Percentiles rank a stretch among this genome's conserved stretches.
Evolutionary conservation across 257 asterid genomes (phyloP).

Genomic region (Capsicum pubescens): DNA sequence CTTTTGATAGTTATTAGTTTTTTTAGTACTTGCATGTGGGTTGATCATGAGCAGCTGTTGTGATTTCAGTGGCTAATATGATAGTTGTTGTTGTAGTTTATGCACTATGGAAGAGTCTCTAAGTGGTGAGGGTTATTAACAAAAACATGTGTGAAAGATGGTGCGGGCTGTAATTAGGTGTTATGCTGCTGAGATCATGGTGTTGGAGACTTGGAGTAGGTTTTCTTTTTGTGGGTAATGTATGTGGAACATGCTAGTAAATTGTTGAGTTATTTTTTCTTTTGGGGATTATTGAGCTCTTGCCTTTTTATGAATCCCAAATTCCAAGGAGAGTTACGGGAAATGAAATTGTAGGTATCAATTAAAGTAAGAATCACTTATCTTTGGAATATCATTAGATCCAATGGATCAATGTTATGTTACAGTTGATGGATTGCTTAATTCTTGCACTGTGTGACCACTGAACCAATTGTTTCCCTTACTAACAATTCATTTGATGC

Average conservation of each 20-base stretch:
- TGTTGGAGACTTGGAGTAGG: too few relatives aligned
- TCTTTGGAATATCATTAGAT: neutral
- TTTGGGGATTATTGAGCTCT: too few relatives aligned
- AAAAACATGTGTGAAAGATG: constrained; percentile 5
- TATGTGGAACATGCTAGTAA: too few relatives aligned
- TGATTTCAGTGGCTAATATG: too few relatives aligned
- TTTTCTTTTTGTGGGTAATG: neutral
- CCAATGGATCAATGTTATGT: neutral
- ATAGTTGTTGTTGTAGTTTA: neutral
- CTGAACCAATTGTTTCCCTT: too few relatives aligned
- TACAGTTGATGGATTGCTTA: constrained; percentile 6
- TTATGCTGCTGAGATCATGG: neutral
- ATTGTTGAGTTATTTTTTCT: too few relatives aligned
- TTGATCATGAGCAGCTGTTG: neutral
- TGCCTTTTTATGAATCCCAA: too few relatives aligned
- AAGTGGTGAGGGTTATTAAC: neutral
- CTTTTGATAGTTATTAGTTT: neutral
- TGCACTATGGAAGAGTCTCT: neutral
- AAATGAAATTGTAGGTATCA: neutral
- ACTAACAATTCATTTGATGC: too few relatives aligned
- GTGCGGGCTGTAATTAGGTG: neutral
- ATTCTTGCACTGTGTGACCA: neutral
- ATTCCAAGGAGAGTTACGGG: too few relatives aligned
- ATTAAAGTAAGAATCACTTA: neutral
- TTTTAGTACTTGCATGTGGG: neutral